These are phyloP conservation scores for Xylaria longipes DNA, from an alignment of 495 filamentous ascomycete genomes.

Conservation along the genomic window DNA sequence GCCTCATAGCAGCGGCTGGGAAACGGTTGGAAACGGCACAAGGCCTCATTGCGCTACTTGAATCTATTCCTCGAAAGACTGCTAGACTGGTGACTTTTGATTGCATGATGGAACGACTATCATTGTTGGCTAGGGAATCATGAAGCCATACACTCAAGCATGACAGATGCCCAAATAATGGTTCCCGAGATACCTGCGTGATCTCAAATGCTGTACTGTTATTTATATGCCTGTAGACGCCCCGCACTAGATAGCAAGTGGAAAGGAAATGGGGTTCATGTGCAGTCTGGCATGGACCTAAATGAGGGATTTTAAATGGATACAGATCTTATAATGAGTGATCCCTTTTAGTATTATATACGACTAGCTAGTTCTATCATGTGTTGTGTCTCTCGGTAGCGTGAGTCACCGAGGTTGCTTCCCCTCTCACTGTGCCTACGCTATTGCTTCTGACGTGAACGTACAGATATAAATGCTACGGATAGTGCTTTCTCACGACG, in stretches of 20 bases:
- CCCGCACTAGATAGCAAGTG: not conserved
- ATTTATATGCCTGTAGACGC: not conserved
- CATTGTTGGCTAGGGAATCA: not conserved
- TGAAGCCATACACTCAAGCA: not conserved
- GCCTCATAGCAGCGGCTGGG: not conserved
- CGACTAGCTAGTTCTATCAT: not conserved
- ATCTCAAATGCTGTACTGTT: not conserved
- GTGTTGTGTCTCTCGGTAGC: not conserved
- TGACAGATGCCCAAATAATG: not conserved
- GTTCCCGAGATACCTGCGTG: not conserved
- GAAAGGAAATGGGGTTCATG: not conserved
- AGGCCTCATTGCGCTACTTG: not conserved
- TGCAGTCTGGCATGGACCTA: not conserved
- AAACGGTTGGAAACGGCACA: not conserved
- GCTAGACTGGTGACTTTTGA: conserved; percentile 2
- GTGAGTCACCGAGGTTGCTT: not conserved
- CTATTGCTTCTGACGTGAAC: not conserved
- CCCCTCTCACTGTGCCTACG: not conserved
- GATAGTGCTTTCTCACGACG: not conserved
- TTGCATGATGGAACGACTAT: not conserved
- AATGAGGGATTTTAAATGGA: not conserved
- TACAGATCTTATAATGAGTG: not conserved
- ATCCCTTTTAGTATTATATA: not conserved
- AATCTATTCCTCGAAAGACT: conserved; percentile 12
- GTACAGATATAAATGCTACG: not conserved